phyloP scores from a whole-genome alignment of 257 asterid genomes.

The Solanum sitiens region DNA sequence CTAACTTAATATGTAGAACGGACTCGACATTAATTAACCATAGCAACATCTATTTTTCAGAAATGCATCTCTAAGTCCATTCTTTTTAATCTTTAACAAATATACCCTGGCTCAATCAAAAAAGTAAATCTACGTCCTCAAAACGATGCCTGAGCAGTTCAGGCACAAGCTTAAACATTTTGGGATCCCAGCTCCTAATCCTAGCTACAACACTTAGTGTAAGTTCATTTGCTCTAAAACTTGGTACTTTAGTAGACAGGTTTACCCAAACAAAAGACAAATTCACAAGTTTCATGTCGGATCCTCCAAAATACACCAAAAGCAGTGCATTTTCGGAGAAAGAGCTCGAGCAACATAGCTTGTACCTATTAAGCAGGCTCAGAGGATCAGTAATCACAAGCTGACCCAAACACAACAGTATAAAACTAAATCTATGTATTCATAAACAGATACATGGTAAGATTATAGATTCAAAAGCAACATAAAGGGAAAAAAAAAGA shows the following conservation, averaged over 20 bases:
- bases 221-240: background rate
- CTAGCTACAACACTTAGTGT: background rate
- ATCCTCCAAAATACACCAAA: background rate
- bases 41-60: background rate
- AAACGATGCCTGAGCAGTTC: background rate
- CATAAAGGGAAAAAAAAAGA: background rate
- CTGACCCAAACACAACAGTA: background rate
- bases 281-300: background rate
- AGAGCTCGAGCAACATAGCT: background rate
- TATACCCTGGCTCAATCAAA: background rate
- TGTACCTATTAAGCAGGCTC: background rate
- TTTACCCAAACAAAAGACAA: background rate
- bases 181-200: background rate
- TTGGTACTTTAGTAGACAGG: background rate
- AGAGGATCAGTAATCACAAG: background rate
- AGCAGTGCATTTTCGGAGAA: background rate
- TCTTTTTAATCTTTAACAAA: background rate
- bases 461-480: background rate
- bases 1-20: background rate
- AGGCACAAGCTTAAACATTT: background rate
- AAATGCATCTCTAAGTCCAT: background rate
- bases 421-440: background rate
- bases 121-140: background rate
- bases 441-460: background rate
- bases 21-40: background rate